Percentiles rank a stretch among this genome's conserved stretches.
Evolutionary conservation across 2,329 filamentous ascomycete species (phyloP).

Genomic region (Lachnellula hyalina): DNA sequence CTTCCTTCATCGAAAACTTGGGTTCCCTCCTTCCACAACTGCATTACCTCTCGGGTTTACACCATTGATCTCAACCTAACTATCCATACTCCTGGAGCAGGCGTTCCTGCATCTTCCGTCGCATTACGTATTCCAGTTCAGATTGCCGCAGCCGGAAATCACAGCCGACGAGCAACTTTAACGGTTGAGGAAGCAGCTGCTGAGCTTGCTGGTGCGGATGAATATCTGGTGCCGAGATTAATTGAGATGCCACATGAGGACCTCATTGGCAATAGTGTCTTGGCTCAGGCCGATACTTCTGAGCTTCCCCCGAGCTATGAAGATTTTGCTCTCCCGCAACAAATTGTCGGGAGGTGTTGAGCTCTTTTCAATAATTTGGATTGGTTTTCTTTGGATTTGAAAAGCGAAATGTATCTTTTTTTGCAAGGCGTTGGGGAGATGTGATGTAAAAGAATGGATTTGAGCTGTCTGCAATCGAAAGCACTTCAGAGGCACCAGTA

Average conservation of each 20-base stretch:
- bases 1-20: conserved; percentile 57
- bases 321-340: conserved; percentile 12
- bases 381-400: neutral
- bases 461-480: neutral
- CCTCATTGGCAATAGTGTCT: conserved; percentile 23
- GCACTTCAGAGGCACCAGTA: neutral
- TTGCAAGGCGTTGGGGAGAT: conserved; percentile 13
- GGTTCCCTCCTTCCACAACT: conserved; percentile 65
- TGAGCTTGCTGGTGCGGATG: conserved; percentile 25
- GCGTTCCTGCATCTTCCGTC: conserved; percentile 33
- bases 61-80: conserved; percentile 53
- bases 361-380: neutral
- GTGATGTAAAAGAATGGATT: neutral
- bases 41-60: conserved; percentile 60
- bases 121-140: conserved; percentile 27
- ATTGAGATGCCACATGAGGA: conserved; percentile 25
- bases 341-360: conserved; percentile 13
- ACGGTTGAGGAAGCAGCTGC: conserved; percentile 20
- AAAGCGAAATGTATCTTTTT: conserved; percentile 2
- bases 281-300: conserved; percentile 3
- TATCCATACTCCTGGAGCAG: conserved; percentile 44
- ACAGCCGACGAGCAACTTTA: conserved; percentile 5
- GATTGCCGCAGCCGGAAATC: conserved; percentile 25
- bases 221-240: conserved; percentile 25
- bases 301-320: conserved; percentile 29